Evolutionary conservation across 2,329 filamentous ascomycete genomes (phyloP).

Genomic region (Arthrinium puccinioides): DNA sequence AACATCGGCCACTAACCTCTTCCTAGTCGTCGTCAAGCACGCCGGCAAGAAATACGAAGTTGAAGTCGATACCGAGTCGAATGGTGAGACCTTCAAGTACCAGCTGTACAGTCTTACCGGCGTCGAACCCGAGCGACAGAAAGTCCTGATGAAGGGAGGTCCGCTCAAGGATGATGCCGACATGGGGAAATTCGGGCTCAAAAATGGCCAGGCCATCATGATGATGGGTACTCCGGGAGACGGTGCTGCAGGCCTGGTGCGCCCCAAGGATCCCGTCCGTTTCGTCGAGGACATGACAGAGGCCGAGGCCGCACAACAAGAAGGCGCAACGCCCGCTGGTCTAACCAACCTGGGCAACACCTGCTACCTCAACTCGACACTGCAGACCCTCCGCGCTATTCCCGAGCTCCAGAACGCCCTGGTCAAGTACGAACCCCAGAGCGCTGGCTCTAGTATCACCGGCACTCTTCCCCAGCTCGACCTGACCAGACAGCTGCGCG

Average conservation of each 20-base stretch:
- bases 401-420: slow-evolving; percentile 85
- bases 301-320: slow-evolving; percentile 76
- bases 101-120: slow-evolving; percentile 93
- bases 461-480: slow-evolving; percentile 51
- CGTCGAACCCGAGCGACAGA: slow-evolving; percentile 93
- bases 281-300: slow-evolving; percentile 98
- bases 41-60: slow-evolving; percentile 92
- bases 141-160: slow-evolving; percentile 88
- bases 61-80: slow-evolving; percentile 77
- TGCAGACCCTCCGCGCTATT: slow-evolving; percentile 84
- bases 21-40: slow-evolving; percentile 82
- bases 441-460: slow-evolving; percentile 12
- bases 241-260: slow-evolving; percentile 48
- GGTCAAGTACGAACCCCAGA: slow-evolving; percentile 40
- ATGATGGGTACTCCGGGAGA: slow-evolving; percentile 88
- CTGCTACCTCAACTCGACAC: slow-evolving; percentile 94
- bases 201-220: slow-evolving; percentile 81
- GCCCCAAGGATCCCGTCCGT: slow-evolving; percentile 74
- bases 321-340: slow-evolving; percentile 80
- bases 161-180: slow-evolving; percentile 94
- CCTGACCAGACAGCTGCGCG: slow-evolving; percentile 68
- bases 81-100: slow-evolving; percentile 89
- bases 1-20: slow-evolving; percentile 10
- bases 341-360: slow-evolving; percentile 93
- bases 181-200: slow-evolving; percentile 76